A percentile compares a stretch with the other conserved stretches of the same genome.
Conservation (phyloP, 2,329 filamentous ascomycete genomes). For the Colletotrichum orbiculare region DNA sequence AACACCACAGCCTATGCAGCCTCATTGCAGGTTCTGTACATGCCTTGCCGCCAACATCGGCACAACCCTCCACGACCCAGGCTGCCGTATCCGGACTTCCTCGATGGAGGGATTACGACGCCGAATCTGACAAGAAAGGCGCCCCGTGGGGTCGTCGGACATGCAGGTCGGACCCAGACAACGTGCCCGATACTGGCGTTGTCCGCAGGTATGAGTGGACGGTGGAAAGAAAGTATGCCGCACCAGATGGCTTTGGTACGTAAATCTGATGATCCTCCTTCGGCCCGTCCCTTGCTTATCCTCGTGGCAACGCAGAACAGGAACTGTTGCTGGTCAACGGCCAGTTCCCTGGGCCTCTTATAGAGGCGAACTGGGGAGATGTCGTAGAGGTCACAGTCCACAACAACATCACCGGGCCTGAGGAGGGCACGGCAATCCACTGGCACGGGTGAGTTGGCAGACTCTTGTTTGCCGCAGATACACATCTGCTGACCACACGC, state of each 20-base stretch:
- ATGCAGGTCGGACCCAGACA: conserved; percentile 20
- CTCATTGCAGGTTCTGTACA: conserved; percentile 11
- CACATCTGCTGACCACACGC: background rate
- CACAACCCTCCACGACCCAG: background rate
- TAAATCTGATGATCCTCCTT: background rate
- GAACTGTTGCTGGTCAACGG: conserved; percentile 24
- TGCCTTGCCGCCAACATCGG: background rate
- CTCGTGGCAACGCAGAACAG: conserved; percentile 2
- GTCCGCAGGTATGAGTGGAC: conserved; percentile 33
- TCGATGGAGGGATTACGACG: conserved; percentile 11
- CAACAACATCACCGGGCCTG: conserved; percentile 32
- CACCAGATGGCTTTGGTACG: conserved; percentile 33
- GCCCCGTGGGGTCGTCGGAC: conserved; percentile 27
- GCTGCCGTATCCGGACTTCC: conserved; percentile 11
- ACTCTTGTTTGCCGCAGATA: fast-evolving
- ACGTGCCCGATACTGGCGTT: conserved; percentile 30
- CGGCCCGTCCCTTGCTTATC: background rate
- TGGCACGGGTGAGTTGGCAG: conserved; percentile 29
- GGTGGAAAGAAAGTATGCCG: conserved; percentile 12
- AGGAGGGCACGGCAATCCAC: conserved; percentile 34
- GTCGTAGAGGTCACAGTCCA: conserved; percentile 25
- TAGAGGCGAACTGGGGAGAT: conserved; percentile 34
- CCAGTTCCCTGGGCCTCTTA: conserved; percentile 24
- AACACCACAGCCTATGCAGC: conserved; percentile 6
- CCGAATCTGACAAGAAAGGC: background rate